Conservation (phyloP, 1,284 basidiomycete genomes). For the Ganoderma leucocontextum region DNA sequence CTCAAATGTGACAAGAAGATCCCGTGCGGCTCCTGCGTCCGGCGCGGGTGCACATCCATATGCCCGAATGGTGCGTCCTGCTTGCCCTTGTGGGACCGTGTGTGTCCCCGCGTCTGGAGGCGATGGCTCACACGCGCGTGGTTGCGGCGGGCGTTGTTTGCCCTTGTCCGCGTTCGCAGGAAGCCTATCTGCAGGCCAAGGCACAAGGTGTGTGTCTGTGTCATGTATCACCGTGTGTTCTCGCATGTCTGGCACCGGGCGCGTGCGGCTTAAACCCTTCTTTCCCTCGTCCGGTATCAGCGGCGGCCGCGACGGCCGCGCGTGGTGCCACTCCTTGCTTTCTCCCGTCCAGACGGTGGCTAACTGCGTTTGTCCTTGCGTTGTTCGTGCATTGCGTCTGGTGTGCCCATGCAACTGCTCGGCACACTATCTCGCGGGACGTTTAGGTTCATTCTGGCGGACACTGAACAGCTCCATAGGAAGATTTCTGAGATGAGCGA, state of each 20-base stretch:
- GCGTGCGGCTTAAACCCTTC: constrained; percentile 3
- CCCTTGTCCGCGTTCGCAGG: constrained; percentile 53
- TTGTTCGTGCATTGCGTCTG: neutral
- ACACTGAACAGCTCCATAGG: constrained; percentile 76
- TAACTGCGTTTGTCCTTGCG: neutral
- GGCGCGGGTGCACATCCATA: constrained; percentile 76
- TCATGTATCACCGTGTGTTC: constrained; percentile 1
- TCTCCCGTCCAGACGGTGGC: neutral
- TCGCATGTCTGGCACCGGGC: neutral
- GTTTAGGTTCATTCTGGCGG: constrained; percentile 76
- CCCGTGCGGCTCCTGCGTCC: constrained; percentile 78
- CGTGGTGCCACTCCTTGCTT: neutral
- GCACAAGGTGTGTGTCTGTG: constrained; percentile 38
- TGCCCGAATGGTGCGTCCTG: constrained; percentile 68
- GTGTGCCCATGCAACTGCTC: neutral
- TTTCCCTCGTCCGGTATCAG: neutral
- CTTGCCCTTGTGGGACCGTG: constrained; percentile 14
- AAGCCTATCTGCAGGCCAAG: constrained; percentile 43
- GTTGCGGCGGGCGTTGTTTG: constrained; percentile 21
- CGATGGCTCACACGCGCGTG: constrained; percentile 62
- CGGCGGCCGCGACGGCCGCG: neutral
- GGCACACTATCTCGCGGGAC: neutral
- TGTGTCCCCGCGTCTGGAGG: constrained; percentile 5
- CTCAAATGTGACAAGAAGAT: constrained; percentile 81
- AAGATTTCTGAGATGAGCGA: constrained; percentile 79